A percentile compares a stretch with the other conserved stretches of the same genome.
Evolutionary conservation across 2,329 filamentous ascomycete genomes (phyloP).

Genomic region (Fusarium sp.): DNA sequence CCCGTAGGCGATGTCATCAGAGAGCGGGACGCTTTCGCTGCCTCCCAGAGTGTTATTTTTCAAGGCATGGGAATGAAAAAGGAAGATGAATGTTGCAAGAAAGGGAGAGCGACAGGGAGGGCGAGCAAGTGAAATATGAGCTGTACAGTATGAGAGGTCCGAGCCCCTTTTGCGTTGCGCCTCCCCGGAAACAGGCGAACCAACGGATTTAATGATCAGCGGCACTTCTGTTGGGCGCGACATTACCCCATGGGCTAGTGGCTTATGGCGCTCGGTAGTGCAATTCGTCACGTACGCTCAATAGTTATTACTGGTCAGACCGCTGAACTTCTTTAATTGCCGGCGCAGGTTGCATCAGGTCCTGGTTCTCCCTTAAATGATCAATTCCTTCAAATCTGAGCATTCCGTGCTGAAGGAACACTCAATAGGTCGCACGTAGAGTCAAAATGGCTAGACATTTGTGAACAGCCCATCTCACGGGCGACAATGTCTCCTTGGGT

Average conservation of each 20-base stretch:
- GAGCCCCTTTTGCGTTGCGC: not conserved
- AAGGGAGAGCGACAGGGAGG: not conserved
- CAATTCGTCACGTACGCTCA: too few relatives aligned
- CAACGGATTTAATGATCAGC: not conserved
- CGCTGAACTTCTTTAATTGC: not conserved
- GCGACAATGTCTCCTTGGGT: not conserved
- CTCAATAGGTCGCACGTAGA: accelerated
- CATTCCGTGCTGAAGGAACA: not conserved
- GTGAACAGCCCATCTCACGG: accelerated
- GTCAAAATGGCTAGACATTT: accelerated
- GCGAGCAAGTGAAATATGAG: not conserved
- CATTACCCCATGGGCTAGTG: not conserved
- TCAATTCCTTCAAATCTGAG: accelerated
- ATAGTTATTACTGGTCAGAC: not conserved
- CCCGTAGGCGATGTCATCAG: not conserved
- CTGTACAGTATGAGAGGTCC: not conserved
- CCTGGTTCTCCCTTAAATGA: accelerated
- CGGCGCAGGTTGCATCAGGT: not conserved
- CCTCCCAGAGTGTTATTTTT: not conserved
- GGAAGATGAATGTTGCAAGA: too few relatives aligned
- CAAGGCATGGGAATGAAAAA: not conserved
- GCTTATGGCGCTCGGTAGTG: not conserved
- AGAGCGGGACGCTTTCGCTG: not conserved
- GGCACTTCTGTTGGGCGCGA: not conserved
- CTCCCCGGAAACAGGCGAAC: not conserved